Evolutionary conservation across 768 basidiomycete species (phyloP).

Genomic region (Agrocybe pediades): DNA sequence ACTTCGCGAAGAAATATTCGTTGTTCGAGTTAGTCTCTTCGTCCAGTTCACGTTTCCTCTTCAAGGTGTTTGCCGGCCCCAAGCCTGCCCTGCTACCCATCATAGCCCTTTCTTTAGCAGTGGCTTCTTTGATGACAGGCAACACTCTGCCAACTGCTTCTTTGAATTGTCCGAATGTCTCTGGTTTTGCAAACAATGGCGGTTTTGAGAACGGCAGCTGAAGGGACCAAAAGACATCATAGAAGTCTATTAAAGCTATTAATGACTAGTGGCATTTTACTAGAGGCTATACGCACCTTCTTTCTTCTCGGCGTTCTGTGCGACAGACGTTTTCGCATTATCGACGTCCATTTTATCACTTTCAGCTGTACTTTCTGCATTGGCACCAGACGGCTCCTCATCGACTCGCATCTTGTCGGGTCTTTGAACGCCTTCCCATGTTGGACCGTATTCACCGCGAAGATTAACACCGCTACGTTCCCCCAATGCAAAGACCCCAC

Average conservation of each 20-base stretch:
- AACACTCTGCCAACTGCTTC: slow-evolving; percentile 72
- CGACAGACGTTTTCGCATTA: slow-evolving; percentile 38
- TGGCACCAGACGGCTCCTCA: slow-evolving; percentile 10
- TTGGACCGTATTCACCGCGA: slow-evolving; percentile 82
- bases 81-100: slow-evolving; percentile 69
- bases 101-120: slow-evolving; percentile 84
- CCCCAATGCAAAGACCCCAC: slow-evolving; percentile 82
- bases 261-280: background rate
- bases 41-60: slow-evolving; percentile 68
- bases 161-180: slow-evolving; percentile 65
- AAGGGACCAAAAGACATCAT: slow-evolving; percentile 87
- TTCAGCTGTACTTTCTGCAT: slow-evolving; percentile 28
- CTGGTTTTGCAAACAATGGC: slow-evolving; percentile 58
- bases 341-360: slow-evolving; percentile 69
- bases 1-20: slow-evolving; percentile 94
- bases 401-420: slow-evolving; percentile 33
- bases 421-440: slow-evolving; percentile 69
- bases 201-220: slow-evolving; percentile 87
- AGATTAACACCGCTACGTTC: slow-evolving; percentile 92
- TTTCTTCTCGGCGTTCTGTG: slow-evolving; percentile 48
- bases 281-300: slow-evolving; percentile 43
- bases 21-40: slow-evolving; percentile 50
- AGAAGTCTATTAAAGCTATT: slow-evolving; percentile 58
- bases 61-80: slow-evolving; percentile 42
- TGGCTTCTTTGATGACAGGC: slow-evolving; percentile 82